Evolutionary conservation across 148 eudicot genomes (phyloP).

Genomic region (Silene conica): DNA sequence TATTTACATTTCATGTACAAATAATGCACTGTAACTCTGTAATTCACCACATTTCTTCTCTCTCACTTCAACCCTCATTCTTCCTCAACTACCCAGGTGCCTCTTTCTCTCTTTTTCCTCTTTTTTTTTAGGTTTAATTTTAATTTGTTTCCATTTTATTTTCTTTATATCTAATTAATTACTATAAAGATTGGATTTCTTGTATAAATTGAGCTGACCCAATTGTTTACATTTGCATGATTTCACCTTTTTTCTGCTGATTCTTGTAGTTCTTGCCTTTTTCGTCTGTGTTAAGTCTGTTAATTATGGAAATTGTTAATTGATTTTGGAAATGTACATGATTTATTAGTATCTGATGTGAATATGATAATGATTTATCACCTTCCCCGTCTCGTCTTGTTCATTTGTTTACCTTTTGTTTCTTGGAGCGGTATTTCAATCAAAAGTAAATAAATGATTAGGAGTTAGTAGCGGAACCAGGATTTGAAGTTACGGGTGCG

Average conservation of each 20-base stretch:
- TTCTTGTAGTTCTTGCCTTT: not conserved
- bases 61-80: not conserved
- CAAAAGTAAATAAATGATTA: no score
- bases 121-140: not conserved
- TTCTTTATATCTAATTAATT: not conserved
- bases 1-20: not conserved
- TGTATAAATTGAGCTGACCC: constrained; percentile 5
- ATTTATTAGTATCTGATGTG: not conserved
- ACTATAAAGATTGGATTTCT: not conserved
- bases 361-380: no score
- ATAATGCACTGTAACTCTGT: not conserved
- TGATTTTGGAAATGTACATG: not conserved
- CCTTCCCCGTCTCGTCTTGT: no score
- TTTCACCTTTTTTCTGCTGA: not conserved
- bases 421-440: no score
- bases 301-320: not conserved
- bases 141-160: not conserved
- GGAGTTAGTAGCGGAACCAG: no score
- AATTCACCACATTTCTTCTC: not conserved
- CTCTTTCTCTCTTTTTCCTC: not conserved
- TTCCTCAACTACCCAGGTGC: constrained; percentile 1
- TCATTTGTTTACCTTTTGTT: no score
- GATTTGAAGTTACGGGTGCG: no score
- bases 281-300: not conserved
- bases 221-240: not conserved